phyloP scores from a whole-genome alignment of 345 rosid genomes.

The Moricandia moricandioides region DNA sequence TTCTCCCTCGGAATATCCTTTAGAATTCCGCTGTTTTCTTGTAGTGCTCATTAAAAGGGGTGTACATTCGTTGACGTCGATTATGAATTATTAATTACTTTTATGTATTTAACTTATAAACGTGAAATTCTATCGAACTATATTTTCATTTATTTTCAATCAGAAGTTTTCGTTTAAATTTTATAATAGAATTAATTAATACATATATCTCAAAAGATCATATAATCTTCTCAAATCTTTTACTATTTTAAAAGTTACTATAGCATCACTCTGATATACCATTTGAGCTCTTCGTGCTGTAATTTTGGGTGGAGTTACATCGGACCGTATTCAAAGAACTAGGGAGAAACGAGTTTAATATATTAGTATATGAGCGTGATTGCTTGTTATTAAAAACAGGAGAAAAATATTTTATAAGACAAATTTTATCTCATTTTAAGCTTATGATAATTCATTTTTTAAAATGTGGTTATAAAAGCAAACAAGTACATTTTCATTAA shows the following conservation, averaged over 20 bases:
- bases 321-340: background rate
- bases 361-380: background rate
- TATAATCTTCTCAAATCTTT: background rate
- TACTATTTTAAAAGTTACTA: background rate
- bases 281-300: background rate
- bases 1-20: no score
- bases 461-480: background rate
- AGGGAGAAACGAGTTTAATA: background rate
- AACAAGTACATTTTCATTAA: slow-evolving; percentile 3
- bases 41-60: no score
- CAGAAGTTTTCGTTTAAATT: background rate
- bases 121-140: no score
- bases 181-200: background rate
- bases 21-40: no score
- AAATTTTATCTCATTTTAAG: background rate
- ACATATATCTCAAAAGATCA: background rate
- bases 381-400: background rate
- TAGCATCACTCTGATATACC: background rate
- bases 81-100: no score
- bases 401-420: background rate
- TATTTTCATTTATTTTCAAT: background rate
- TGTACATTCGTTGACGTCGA: no score
- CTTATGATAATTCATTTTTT: background rate
- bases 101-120: no score
- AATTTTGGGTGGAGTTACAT: background rate